Base-by-base conservation (phyloP, 2,329 filamentous ascomycete genomes). In the Pseudogymnoascus sp. region DNA sequence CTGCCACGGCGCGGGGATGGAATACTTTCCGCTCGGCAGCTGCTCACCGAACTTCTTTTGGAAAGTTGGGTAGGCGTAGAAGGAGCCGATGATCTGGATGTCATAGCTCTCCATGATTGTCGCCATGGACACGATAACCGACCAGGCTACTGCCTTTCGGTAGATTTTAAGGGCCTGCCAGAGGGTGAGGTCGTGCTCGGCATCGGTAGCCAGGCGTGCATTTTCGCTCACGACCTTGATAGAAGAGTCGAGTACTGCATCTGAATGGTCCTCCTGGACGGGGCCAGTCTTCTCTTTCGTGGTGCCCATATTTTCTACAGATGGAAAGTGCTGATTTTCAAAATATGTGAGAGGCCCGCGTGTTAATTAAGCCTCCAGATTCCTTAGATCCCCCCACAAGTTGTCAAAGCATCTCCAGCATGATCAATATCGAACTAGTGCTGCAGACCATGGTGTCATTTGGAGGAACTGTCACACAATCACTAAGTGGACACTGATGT, bases 51-150 rank as follows among this genome's bases (percentile, higher is more conserved):
- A 78, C 62, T 68, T 74, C 66, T 63, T 69, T 18, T 67, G 70
- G 66, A 70, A 75, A 66, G 61, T 65, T 5, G 64, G 73, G 70
- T 69, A 62, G 34, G 63, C 61, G 62, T 66, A 92, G 70, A 94
- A 91, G 74, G 92, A 92, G 77, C 87, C 28, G 68, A 94, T 84
- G 60, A 95, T 77, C 68, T 84, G 86, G 62, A 94, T 79, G 70
- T 96, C 90, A 76, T 92, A 95, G 34, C 90, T 91, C 74, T 96
- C 91, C 91, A 96, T 96, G 68, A 84, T 85, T 69, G 96, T 94
- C 71, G 89, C 92, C 0, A 90, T 93, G n/a, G 88, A 93, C 73
- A 96, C 92, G 62, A 95, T 77, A 58, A 96, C 70, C 67, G 86
- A 90, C 90, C 90, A 96, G 20, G 77, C 81, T 61, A 95, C 86